Evolutionary conservation across 352 stramenopile species (phyloP), one percentile per base, ranked within the genome.

Genomic region (Peronospora farinosa): DNA sequence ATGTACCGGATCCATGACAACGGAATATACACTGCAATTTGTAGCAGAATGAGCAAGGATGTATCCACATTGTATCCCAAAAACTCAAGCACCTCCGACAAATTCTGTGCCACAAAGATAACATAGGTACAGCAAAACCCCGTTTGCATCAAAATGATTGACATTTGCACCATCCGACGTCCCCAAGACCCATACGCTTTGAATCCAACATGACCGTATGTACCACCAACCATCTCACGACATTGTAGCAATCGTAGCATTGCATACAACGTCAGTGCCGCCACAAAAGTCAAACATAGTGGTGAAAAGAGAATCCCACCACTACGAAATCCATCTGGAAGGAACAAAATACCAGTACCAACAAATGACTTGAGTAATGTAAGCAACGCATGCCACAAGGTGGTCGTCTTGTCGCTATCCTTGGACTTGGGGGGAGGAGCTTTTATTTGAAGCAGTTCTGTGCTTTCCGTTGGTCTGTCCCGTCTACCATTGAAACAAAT

Each of bases 1-100:
- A 89, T 88, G 65, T 89, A 88, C 11, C 80, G 75, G 48, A 91
- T 87, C 80, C 80, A 91, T 23, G 78, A 88, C 19, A 91, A 63
- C 35, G 80, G 80, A 28, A 89, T 84, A 58, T 91, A 81, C 10
- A 87, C 68, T 8, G 70, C 55, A 49, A 86, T 74, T 60, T 91
- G 80, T 7, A 88, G 61, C 51, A 91, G 21, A 27, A 91, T 86
- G 23, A 91, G 71, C 52, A 67, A 53, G 19, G 78, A 87, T 21
- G 59, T 61, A 16, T 73, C 54, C 1, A 85, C 40, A 3, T 43
- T 44, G 30, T 63, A 46, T 23, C 74, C 75, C 21, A 78, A 51
- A 50, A 81, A 88, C n/a, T 41, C 51, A 28, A 88, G 60, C 50
- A 91, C 80, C n/a, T 88, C 53, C 0, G 68, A 54, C 65, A 91